phyloP scores from a whole-genome alignment of 768 basidiomycete genomes.

The Lactifluus rugatus region DNA sequence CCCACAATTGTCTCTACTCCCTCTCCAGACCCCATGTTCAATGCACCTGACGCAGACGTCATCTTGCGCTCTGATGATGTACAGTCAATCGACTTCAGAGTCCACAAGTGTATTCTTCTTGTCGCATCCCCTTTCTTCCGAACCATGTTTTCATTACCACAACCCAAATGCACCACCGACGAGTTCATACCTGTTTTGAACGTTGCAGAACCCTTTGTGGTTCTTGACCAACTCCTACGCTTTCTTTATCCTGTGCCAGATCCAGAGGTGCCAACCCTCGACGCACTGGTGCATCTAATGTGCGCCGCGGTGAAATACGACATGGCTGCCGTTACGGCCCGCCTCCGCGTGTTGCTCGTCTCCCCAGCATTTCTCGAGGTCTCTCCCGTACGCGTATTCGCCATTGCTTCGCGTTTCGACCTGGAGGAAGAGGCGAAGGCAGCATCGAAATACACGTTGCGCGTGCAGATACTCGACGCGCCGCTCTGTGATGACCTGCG shows the following conservation, averaged over 20 bases:
- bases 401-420: slow-evolving; percentile 57
- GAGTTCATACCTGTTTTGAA: slow-evolving; percentile 38
- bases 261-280: slow-evolving; percentile 41
- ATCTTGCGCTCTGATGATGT: slow-evolving; percentile 37
- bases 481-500: slow-evolving; percentile 53
- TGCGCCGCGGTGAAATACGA: slow-evolving; percentile 58
- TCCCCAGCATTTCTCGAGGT: slow-evolving; percentile 38
- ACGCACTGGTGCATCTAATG: slow-evolving; percentile 43
- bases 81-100: slow-evolving; percentile 38
- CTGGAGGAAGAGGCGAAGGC: slow-evolving; percentile 52
- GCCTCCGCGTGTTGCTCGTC: slow-evolving; percentile 44
- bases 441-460: slow-evolving; percentile 51
- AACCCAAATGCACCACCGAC: slow-evolving; percentile 28
- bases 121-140: slow-evolving; percentile 59
- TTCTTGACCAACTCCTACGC: slow-evolving; percentile 43
- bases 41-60: slow-evolving; percentile 42
- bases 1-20: slow-evolving; percentile 7
- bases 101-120: slow-evolving; percentile 53
- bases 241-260: slow-evolving; percentile 54
- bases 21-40: slow-evolving; percentile 25
- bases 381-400: slow-evolving; percentile 54
- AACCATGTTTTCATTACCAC: slow-evolving; percentile 60
- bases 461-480: slow-evolving; percentile 42
- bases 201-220: slow-evolving; percentile 40
- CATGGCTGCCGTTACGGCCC: slow-evolving; percentile 35